These are phyloP conservation scores for Leucosporidium creatinivorum DNA, from an alignment of 768 basidiomycete genomes.

Conservation along the genomic window DNA sequence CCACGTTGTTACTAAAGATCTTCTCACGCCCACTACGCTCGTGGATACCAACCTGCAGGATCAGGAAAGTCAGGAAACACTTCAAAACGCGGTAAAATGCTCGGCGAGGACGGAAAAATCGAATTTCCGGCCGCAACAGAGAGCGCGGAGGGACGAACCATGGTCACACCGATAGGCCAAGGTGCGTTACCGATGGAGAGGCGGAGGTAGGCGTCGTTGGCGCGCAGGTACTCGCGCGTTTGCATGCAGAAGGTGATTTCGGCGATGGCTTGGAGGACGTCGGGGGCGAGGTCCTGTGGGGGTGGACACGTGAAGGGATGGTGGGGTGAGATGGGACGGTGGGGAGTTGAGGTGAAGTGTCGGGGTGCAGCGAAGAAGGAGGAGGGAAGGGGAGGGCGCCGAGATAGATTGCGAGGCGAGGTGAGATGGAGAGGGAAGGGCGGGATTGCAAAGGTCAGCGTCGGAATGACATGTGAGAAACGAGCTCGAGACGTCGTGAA, in stretches of 20 bases:
- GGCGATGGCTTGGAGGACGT: conserved; percentile 76
- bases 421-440: too few species aligned
- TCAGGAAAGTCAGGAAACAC: neutral
- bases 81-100: neutral
- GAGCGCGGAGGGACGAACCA: conserved; percentile 54
- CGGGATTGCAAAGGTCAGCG: neutral
- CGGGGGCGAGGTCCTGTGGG: conserved; percentile 60
- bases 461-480: neutral
- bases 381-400: too few species aligned
- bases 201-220: conserved; percentile 94
- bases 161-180: conserved; percentile 99
- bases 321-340: too few species aligned
- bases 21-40: conserved; percentile 97
- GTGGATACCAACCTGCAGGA: conserved; percentile 54
- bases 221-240: conserved; percentile 83
- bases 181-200: conserved; percentile 97
- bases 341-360: too few species aligned
- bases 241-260: conserved; percentile 96
- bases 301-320: neutral
- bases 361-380: too few species aligned
- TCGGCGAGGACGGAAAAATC: too few species aligned
- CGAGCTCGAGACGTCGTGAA: conserved; percentile 22
- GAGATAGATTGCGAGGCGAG: too few species aligned
- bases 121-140: too few species aligned
- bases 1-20: conserved; percentile 93